Evolutionary conservation across 2,329 filamentous ascomycete species (phyloP).

Genomic region (Chrysoporthe deuterocubensis): DNA sequence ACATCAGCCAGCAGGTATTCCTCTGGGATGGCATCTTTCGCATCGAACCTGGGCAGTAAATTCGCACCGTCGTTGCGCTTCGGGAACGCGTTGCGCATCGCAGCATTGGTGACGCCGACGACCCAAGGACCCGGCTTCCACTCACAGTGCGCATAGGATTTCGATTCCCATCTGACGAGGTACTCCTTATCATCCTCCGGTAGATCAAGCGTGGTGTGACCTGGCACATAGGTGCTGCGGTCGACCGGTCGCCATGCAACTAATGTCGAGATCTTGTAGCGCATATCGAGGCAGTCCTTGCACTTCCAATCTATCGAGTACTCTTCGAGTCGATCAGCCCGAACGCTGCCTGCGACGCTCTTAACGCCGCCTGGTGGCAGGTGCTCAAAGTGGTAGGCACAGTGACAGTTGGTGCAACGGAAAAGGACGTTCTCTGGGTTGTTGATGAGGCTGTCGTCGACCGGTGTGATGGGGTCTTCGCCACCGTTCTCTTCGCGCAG

Average conservation of each 20-base stretch:
- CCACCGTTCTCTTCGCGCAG: conserved; percentile 79
- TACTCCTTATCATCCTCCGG: conserved; percentile 86
- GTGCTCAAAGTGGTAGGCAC: conserved; percentile 85
- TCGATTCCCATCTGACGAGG: conserved; percentile 81
- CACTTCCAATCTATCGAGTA: conserved; percentile 81
- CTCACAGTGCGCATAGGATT: conserved; percentile 78
- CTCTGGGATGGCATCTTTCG: conserved; percentile 82
- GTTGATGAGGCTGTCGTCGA: conserved; percentile 70
- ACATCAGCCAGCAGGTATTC: conserved; percentile 87
- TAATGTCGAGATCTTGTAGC: conserved; percentile 73
- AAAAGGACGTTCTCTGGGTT: conserved; percentile 79
- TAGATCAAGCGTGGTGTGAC: conserved; percentile 58
- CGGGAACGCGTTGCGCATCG: conserved; percentile 76
- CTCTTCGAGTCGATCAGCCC: conserved; percentile 68
- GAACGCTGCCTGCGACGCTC: conserved; percentile 50
- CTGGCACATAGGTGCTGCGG: conserved; percentile 57
- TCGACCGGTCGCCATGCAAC: conserved; percentile 85
- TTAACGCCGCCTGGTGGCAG: conserved; percentile 58
- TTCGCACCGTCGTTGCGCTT: conserved; percentile 68
- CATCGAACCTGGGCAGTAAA: conserved; percentile 68
- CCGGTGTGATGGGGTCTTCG: conserved; percentile 72
- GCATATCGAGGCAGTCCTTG: conserved; percentile 70
- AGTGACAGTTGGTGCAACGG: conserved; percentile 76
- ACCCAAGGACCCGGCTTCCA: conserved; percentile 95
- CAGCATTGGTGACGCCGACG: conserved; percentile 66